Percentiles rank a stretch among this genome's conserved stretches.
Evolutionary conservation across 805 yeast species (phyloP).

Genomic region (Kregervanrija fluxuum): DNA sequence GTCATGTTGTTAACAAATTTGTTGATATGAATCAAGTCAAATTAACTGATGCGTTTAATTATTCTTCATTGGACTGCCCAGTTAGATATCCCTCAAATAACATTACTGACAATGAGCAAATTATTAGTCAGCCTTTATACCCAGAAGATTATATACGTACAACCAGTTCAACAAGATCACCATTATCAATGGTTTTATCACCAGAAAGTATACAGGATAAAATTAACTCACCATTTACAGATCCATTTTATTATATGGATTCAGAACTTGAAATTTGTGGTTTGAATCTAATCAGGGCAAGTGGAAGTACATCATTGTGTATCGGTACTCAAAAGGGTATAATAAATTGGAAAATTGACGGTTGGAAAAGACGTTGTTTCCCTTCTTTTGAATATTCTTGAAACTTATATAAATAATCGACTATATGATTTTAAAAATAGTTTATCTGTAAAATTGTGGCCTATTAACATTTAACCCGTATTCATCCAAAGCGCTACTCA

Average conservation of each 20-base stretch:
- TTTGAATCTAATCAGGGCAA: constrained; percentile 47
- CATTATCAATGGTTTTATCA: background rate
- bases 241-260: constrained; percentile 18
- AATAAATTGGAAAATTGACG: constrained; percentile 61
- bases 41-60: background rate
- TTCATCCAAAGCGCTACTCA: constrained; percentile 87
- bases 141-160: background rate
- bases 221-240: constrained; percentile 7
- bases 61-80: constrained; percentile 1
- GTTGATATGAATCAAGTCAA: too few relatives aligned
- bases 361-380: constrained; percentile 54
- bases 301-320: constrained; percentile 38
- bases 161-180: background rate
- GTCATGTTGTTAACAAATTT: too few relatives aligned
- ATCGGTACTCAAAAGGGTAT: constrained; percentile 66
- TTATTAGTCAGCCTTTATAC: background rate
- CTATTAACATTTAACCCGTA: constrained; percentile 74
- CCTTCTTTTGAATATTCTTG: constrained; percentile 45
- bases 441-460: constrained; percentile 86
- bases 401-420: background rate
- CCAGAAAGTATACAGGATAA: background rate
- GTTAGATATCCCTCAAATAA: constrained; percentile 1
- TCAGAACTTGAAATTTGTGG: constrained; percentile 47
- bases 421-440: background rate
- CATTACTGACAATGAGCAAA: background rate